phyloP scores from a whole-genome alignment of 78 protist genomes.

The Dictyostelium purpureum region DNA sequence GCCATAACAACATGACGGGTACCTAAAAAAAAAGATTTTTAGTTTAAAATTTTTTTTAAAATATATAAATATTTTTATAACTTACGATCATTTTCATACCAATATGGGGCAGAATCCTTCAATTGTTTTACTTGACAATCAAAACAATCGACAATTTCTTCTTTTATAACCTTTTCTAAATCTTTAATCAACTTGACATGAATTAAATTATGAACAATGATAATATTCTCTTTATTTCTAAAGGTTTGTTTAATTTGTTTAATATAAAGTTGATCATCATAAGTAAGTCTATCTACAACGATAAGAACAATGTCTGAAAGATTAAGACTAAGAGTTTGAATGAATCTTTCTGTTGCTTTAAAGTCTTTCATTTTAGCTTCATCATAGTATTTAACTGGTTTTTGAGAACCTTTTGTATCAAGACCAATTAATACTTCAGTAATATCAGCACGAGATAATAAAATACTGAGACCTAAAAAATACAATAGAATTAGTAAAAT shows the following conservation, averaged over 20 bases:
- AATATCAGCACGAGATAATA: background rate
- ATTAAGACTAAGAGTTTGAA: background rate
- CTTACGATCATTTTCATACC: too few relatives aligned
- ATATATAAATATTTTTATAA: too few relatives aligned
- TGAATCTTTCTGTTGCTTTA: background rate
- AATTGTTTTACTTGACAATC: background rate
- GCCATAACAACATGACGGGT: background rate
- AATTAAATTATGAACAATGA: background rate
- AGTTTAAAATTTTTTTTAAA: too few relatives aligned
- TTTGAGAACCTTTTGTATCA: background rate
- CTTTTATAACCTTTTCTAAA: background rate
- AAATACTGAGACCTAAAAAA: background rate
- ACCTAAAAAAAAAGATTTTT: too few relatives aligned
- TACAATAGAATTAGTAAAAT: too few relatives aligned
- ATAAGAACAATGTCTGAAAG: conserved; percentile 10
- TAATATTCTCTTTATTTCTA: background rate
- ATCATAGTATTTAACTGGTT: background rate
- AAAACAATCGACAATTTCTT: background rate
- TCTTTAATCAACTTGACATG: background rate
- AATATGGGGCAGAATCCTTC: background rate
- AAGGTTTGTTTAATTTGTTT: background rate
- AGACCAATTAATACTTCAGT: background rate
- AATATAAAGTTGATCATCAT: conserved; percentile 23
- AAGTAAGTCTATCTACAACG: conserved; percentile 1
- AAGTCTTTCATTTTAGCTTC: background rate